Base-by-base conservation (phyloP, 1,284 basidiomycete species). In the Sporisorium iseilematis-ciliati region DNA sequence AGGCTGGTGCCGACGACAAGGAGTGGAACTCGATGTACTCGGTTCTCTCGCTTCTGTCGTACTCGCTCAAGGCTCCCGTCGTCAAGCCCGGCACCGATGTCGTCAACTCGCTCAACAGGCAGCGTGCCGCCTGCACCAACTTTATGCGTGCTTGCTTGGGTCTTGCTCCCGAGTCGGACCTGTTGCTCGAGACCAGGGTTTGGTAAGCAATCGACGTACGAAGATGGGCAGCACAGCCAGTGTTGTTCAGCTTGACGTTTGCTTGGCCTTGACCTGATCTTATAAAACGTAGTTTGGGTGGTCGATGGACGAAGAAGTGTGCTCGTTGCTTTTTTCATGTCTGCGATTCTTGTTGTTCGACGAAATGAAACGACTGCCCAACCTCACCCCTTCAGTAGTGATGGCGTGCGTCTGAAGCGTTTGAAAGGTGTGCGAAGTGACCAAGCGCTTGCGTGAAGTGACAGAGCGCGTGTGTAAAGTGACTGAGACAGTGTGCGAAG, bases 51-150 rank as follows among this genome's bases (percentile, higher is more conserved):
- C 73, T 85, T 12, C 76, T 85, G 14, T 77, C 74, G 33, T 85
- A 84, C 80, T 78, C 71, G 56, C 91, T 96, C 87, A 96, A 97
- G 89, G 95, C 96, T 0, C 95, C 96, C 29, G 90, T 97, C 79
- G 95, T 97, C 88, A 98, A 98, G 90, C 95, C 94, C 74, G 95
- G 89, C 72, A 92, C 92, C 49, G 93, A 94, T 82, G 94, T 97
- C 77, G 92, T 98, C 87, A 99, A 99, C 91, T 92, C 91, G 82
- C 90, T 98, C 79, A 92, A 91, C 87, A 90, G 95, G 86, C 96
- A 99, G 89, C 91, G 95, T 84, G 93, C 94, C 72, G 96, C 93
- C 21, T 90, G 97, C 74, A 96, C 97, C 87, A 89, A 90, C 69
- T 95, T 95, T 90, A 88, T 96, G 85, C 93, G 93, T 38, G 85